phyloP scores from a whole-genome alignment of 1,284 basidiomycete species.

The Rhodotorula sp. region DNA sequence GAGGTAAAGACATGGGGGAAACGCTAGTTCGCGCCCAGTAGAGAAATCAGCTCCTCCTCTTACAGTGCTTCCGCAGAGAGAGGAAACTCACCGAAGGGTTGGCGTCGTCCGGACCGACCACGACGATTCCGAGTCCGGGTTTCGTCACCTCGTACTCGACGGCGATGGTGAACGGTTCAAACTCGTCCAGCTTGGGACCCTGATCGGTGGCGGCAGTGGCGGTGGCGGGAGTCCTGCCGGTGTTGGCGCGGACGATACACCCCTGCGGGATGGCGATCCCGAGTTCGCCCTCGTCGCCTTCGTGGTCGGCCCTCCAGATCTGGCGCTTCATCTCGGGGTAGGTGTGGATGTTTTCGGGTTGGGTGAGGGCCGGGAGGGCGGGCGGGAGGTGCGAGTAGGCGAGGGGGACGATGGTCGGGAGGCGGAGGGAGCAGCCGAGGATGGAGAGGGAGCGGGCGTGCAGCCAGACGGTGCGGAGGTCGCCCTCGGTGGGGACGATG shows the following conservation, averaged over 20 bases:
- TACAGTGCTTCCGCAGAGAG: not conserved
- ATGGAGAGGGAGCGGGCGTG: conserved; percentile 80
- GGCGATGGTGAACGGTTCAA: conserved; percentile 70
- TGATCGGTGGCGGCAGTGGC: conserved; percentile 3
- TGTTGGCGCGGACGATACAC: conserved; percentile 32
- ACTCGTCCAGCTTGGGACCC: conserved; percentile 56
- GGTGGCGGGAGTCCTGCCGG: conserved; percentile 4
- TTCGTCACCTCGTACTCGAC: conserved; percentile 77
- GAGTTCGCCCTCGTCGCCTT: conserved; percentile 89
- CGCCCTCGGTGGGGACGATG: conserved; percentile 70
- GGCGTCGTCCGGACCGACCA: conserved; percentile 73
- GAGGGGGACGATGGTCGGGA: conserved; percentile 59
- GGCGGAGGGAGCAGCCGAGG: conserved; percentile 49
- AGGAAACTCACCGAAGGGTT: conserved; percentile 72
- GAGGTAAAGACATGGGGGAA: conserved; percentile 91
- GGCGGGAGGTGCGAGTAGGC: conserved; percentile 48
- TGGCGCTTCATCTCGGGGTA: conserved; percentile 93
- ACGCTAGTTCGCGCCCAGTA: conserved; percentile 56
- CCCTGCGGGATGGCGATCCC: conserved; percentile 84
- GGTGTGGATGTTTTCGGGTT: conserved; percentile 65
- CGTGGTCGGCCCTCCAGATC: conserved; percentile 83
- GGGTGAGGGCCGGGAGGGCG: conserved; percentile 69
- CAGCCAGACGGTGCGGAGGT: conserved; percentile 75
- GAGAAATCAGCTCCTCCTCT: not conserved
- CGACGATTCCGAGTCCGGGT: conserved; percentile 82